Evolutionary conservation across 805 yeast species (phyloP), one percentile per base, ranked within the genome.

Genomic region (Teunomyces stri): DNA sequence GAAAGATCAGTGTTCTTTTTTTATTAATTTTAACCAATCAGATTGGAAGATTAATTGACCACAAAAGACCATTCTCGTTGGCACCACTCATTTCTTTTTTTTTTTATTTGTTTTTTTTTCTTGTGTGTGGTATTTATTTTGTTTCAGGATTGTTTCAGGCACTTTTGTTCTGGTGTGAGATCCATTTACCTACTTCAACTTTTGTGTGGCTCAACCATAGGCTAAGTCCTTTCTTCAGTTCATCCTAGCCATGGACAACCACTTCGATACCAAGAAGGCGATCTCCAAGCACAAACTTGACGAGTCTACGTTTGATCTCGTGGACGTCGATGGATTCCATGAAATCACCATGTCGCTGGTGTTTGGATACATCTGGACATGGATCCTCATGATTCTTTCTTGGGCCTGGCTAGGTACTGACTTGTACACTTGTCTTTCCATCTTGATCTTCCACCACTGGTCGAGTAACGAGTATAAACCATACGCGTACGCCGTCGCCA

Each of bases 371-470:
- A 18, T 70, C 18, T 53, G 65, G 43, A 61, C 72, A 60, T 67
- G 80, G 65, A 55, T 79, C 21, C 53, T 78, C n/a, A 62, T 87
- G 44, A 73, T 82, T 39, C 60, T 80, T 12, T 74, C 82, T 0
- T 69, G 84, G 47, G 77, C 80, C 10, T 71, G 75, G 44, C 60
- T 81, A 42, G 86, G 74, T 1, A 77, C 87, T 1, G 97, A 89
- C 69, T 73, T 89, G 20, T 89, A 87, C 68, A 88, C 96, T 0
- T 81, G 92, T 62, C 66, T 89, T 47, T 82, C 79, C 55, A 76
- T 89, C 36, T 70, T 89, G 54, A 94, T 86, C 1, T 82, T 84
- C 62, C 79, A 85, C 58, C 72, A 79, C 40, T 85, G 92, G 92
- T 75, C 84, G 3, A 73, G 81, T 4, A 65, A 72, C 38, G 75